These are phyloP conservation scores for Echinochloa phyllopogon DNA, from an alignment of 176 grass and related monocot species.

Conservation along the genomic window DNA sequence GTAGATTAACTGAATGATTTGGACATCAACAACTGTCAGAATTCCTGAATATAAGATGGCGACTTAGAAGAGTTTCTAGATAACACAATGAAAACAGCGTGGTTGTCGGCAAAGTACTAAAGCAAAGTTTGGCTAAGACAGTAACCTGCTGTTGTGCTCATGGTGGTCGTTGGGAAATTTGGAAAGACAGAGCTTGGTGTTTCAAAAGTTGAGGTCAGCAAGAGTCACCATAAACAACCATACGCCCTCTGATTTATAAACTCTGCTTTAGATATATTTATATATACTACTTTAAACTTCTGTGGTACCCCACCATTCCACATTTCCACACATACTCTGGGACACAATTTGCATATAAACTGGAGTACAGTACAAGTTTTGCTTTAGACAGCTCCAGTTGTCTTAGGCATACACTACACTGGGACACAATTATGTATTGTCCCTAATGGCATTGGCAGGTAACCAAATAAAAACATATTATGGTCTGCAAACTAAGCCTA, in stretches of 20 bases:
- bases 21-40: background rate
- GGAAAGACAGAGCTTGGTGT: conserved; percentile 10
- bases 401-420: conserved; percentile 15
- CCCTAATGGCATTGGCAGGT: conserved; percentile 56
- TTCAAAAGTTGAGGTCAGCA: conserved; percentile 43
- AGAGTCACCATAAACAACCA: conserved; percentile 40
- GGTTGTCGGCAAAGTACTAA: conserved; percentile 30
- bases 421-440: conserved; percentile 37
- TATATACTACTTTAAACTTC: background rate
- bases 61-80: conserved; percentile 21
- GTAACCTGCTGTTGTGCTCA: conserved; percentile 29
- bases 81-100: conserved; percentile 13
- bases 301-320: conserved; percentile 1
- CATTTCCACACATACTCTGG: too few relatives aligned
- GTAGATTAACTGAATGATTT: background rate
- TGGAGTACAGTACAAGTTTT: background rate
- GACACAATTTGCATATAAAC: too few relatives aligned
- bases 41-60: background rate
- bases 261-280: conserved; percentile 29
- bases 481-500: conserved; percentile 10
- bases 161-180: conserved; percentile 15
- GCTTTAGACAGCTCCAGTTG: conserved; percentile 51
- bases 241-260: conserved; percentile 27
- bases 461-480: conserved; percentile 33
- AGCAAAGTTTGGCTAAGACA: conserved; percentile 41